Evolutionary conservation across 2,329 filamentous ascomycete genomes (phyloP), one percentile per base, ranked within the genome.

Genomic region (Aspergillus jensenii): DNA sequence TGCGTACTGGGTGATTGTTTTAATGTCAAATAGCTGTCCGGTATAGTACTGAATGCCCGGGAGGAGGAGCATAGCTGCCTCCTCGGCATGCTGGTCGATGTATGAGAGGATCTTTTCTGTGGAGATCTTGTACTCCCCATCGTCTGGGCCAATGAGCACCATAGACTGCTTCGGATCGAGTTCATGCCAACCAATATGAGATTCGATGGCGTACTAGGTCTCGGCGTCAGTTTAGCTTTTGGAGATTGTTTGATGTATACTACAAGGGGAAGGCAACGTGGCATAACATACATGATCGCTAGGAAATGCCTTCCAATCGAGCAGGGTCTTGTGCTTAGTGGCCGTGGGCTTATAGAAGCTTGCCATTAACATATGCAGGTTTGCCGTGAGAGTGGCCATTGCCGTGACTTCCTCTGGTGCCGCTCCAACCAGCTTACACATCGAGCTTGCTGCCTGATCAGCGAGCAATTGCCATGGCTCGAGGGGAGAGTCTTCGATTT

Each of bases 1-100:
- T 0, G 91, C 91, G 71, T 93, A 83, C 5, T 81, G 81, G 1
- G 92, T 96, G 71, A 96, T 96, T 41, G 77, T 81, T 31, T 84
- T 77, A 3, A 96, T 92, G 73, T 96, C 90, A 66, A 96, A 89
- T 40, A 89, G 82, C 71, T 96, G 92, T 59, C 92, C 92, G 3
- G 89, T 93, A 78, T 95, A 96, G 79, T 93, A 96, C 73, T 96
- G 92, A 41, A 96, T 89, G 19, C 91, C 92, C 0, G 91, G 91
- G 0, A 96, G 83, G 5, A 96, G 83, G 3, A 96, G 76, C 4
- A 96, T 75, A 2, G 91, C 90, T 0, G 90, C 87, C 3, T 86
- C 83, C 1, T 85, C 79, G 44, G 87, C 89, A 67, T 96, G 88
- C 63, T 86, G 74, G 59, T 91, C 88, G 62, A 96, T 96, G 31